Evolutionary conservation across 2,329 filamentous ascomycete species (phyloP).

Genomic region (Verticillium nubilum): DNA sequence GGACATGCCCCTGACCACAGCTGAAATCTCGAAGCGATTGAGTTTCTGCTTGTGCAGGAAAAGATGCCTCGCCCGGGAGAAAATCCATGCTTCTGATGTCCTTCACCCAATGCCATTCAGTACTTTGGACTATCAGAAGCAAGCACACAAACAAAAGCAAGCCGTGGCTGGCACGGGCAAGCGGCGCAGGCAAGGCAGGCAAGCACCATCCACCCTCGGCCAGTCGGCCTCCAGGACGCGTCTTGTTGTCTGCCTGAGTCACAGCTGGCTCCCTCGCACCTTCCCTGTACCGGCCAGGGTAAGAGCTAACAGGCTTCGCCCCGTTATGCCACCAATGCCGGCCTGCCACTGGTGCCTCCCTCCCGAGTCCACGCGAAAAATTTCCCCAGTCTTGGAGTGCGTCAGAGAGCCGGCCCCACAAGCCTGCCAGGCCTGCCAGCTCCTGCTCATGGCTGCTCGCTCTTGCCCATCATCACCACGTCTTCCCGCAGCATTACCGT

Average conservation of each 20-base stretch:
- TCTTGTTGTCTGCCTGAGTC: not conserved
- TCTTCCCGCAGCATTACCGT: not conserved
- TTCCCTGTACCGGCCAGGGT: not conserved
- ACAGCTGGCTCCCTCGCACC: not conserved
- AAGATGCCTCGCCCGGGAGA: not conserved
- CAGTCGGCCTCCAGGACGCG: not conserved
- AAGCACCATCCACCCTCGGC: not conserved
- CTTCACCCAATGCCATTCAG: not conserved
- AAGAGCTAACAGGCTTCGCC: not conserved
- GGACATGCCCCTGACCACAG: not conserved
- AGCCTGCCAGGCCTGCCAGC: not conserved
- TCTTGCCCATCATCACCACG: not conserved
- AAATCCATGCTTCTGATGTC: not conserved
- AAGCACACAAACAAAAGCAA: not conserved
- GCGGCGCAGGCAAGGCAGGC: not conserved
- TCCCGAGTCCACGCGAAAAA: conserved; percentile 13
- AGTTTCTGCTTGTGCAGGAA: not conserved
- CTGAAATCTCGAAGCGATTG: not conserved
- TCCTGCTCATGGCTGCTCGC: no score
- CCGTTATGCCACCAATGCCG: not conserved
- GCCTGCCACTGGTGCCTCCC: not conserved
- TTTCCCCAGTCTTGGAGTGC: conserved; percentile 2
- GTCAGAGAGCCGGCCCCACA: not conserved
- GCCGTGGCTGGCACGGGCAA: not conserved
- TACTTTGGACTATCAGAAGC: not conserved